Base-by-base conservation (phyloP, 169 alveolate species). In the Plasmodium inui region DNA sequence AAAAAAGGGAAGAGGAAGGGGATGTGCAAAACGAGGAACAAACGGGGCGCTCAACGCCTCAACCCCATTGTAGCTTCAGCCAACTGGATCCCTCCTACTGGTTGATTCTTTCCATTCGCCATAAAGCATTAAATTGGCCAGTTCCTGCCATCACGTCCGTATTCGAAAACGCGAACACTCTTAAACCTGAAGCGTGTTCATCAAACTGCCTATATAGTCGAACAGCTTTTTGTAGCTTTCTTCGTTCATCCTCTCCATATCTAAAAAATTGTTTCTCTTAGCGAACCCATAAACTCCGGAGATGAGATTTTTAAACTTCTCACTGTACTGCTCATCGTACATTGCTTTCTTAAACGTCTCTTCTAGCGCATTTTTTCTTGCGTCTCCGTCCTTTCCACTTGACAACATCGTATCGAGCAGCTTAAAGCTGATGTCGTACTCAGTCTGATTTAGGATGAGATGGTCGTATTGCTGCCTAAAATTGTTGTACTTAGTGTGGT, bases 241-340 rank as follows among this genome's bases (percentile, higher is more conserved):
- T 6, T 3, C 61, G 12, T 81, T 34, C n/a, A 34, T 8, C 67
- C n/a, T 81, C 8, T 19, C 7, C 22, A 3, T 44, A 28, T 53
- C 34, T 9, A 81, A 26, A 37, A 50, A 81, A 50, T 37, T 81
- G 19, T 81, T 71, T 44, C 88, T 44, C 44, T 81, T 81, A 9
- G 88, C 76, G 53, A 81, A 81, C 17, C 6, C 22, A 14, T 41
- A 81, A 81, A 81, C 72, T 22, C 88, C 88, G 72, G 26, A 2
- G 17, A 81, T 81, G 34, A 81, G 67, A 30, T 44, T 81, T 50
- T 50, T 81, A 50, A 81, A 50, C 28, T 81, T 22, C 28, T 81
- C 67, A 41, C 67, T 19, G 19, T 50, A 81, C n/a, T 81, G 2
- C 39, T 81, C 8, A 34, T 81, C 88, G 34, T 7, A 3, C 67